Percentiles rank a stretch among this genome's conserved stretches.
phyloP scores from a whole-genome alignment of 192 early-diverging fungal species.

The Geosiphon pyriformis region DNA sequence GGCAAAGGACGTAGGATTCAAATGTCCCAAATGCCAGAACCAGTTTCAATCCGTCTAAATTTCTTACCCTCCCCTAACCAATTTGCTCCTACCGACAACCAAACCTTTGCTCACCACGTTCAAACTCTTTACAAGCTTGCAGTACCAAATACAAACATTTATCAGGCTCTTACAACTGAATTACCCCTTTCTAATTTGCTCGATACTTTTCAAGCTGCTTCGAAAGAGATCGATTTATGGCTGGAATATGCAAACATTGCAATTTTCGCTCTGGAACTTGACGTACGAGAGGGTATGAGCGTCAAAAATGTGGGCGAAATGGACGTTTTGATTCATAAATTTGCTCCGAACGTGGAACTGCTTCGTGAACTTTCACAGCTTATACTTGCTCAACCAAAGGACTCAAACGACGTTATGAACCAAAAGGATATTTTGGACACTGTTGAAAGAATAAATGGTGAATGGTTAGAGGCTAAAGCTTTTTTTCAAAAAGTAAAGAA shows the following conservation, averaged over 20 bases:
- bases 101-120: conserved; percentile 25
- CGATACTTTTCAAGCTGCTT: conserved; percentile 32
- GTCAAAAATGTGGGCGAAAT: conserved; percentile 38
- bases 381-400: conserved; percentile 27
- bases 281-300: conserved; percentile 38
- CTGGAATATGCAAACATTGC: conserved; percentile 48
- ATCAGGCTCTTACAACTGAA: conserved; percentile 37
- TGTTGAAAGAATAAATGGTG: conserved; percentile 42
- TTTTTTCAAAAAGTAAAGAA: conserved; percentile 51
- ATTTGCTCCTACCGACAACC: conserved; percentile 8
- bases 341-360: conserved; percentile 39
- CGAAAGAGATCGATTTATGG: conserved; percentile 40
- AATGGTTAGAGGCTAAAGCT: conserved; percentile 52
- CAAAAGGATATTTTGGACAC: conserved; percentile 27
- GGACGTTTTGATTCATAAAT: conserved; percentile 37
- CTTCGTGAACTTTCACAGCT: conserved; percentile 37
- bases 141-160: conserved; percentile 37
- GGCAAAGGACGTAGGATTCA: conserved; percentile 14
- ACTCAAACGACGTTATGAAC: conserved; percentile 21
- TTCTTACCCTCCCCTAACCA: conserved; percentile 19
- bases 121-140: conserved; percentile 34
- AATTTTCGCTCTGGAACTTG: conserved; percentile 47
- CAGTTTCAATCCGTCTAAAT: conserved; percentile 8
- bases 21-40: conserved; percentile 27
- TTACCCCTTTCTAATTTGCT: conserved; percentile 31